Evolutionary conservation across 441 rosid genomes (phyloP), one percentile per base, ranked within the genome.

Genomic region (Erodium texanum): DNA sequence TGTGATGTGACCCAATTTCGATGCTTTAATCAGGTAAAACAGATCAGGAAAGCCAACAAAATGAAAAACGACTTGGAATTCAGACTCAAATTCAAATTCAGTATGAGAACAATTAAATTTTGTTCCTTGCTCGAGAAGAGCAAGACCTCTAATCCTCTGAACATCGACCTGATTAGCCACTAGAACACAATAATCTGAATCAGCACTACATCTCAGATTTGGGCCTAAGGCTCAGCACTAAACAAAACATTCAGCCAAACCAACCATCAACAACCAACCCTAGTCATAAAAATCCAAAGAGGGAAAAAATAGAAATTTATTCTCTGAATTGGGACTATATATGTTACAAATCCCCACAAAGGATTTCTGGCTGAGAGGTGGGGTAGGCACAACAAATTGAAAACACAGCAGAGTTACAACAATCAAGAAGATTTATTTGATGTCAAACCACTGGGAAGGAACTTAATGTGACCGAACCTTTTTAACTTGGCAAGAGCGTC

Each of bases 401-500:
- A 34, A 10, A 34, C 9, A 34, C 38, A 27, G 38, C 38, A 34
- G 38, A 34, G 38, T 7, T 34, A 34, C 79, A 72, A 58, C 71
- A 72, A 74, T 83, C 81, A 83, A 32, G 73, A 73, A 64, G 79
- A 80, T 74, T 77, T 76, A 58, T 73, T 84, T 77, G 64, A 74
- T 70, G 76, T 81, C 77, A 84, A 82, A 77, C 71, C 73, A 59
- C 82, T 72, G 10, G 85, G 81, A 16, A 89, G 80, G 78, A 88
- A 92, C 77, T 89, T 87, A 43, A 85, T 90, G 23, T 77, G 82
- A 69, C 79, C 81, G 70, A 86, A 85, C 73, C 84, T 85, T 79
- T 88, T 92, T 76, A 94, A 85, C 83, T 82, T 88, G 66, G 82
- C 73, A 70, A 92, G 64, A 6, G 98, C 99, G 38, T 86, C 93